These are phyloP conservation scores for Pythium phragmiticola DNA, from an alignment of 352 stramenopile genomes.

Conservation along the genomic window DNA sequence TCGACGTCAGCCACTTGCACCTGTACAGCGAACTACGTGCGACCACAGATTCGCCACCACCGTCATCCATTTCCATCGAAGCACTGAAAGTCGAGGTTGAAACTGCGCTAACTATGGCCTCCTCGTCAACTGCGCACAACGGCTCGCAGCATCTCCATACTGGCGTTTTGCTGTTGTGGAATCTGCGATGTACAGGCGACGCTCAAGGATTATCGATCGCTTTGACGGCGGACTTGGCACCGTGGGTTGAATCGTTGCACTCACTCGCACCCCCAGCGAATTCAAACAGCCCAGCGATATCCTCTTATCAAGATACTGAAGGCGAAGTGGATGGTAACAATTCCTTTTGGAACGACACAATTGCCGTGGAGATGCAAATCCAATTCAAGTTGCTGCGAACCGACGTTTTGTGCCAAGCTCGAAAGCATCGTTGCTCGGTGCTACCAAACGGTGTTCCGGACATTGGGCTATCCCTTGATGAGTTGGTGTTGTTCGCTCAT, in stretches of 20 bases:
- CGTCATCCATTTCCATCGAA: slow-evolving; percentile 3
- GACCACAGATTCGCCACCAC: background rate
- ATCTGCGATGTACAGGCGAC: slow-evolving; percentile 17
- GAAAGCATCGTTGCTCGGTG: slow-evolving; percentile 40
- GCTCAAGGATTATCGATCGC: slow-evolving; percentile 1
- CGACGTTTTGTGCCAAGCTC: slow-evolving; percentile 35
- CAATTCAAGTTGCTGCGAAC: slow-evolving; percentile 62
- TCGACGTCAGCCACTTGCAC: background rate
- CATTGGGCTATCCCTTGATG: slow-evolving; percentile 44
- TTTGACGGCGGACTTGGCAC: slow-evolving; percentile 10
- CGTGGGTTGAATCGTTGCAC: slow-evolving; percentile 4
- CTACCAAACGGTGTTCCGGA: slow-evolving; percentile 48
- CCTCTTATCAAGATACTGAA: background rate
- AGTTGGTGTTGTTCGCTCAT: slow-evolving; percentile 56
- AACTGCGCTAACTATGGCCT: background rate
- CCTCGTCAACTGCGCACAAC: background rate
- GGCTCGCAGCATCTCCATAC: background rate
- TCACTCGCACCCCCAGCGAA: background rate
- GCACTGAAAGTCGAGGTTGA: slow-evolving; percentile 11
- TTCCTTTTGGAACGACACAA: slow-evolving; percentile 1
- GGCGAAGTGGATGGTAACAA: background rate
- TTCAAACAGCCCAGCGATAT: background rate
- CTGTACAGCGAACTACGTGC: background rate
- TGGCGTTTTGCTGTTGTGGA: slow-evolving; percentile 1
- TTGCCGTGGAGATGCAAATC: slow-evolving; percentile 46